phyloP scores from a whole-genome alignment of 2,329 filamentous ascomycete species.

The Ceratocystis ficicola region DNA sequence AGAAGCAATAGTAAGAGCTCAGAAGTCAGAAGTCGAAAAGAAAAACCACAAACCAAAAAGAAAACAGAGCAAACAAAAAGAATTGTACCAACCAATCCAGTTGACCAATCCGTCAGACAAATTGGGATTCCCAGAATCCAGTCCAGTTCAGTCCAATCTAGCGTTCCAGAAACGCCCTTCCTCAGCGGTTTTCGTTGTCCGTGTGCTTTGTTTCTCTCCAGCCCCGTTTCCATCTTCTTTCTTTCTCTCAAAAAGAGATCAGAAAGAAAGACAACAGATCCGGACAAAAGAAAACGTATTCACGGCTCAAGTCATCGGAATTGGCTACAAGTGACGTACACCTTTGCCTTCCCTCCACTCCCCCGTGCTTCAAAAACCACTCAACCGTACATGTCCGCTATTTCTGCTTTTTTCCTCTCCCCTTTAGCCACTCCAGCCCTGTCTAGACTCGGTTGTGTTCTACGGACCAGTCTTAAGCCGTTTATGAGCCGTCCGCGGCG shows the following conservation, averaged over 20 bases:
- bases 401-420: background rate
- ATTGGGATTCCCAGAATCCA: background rate
- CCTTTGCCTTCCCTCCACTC: background rate
- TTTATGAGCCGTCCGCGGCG: slow-evolving; percentile 38
- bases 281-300: background rate
- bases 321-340: background rate
- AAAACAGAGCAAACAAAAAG: background rate
- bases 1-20: background rate
- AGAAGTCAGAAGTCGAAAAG: too few relatives aligned
- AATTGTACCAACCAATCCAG: background rate
- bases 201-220: background rate
- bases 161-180: too few relatives aligned
- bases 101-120: background rate
- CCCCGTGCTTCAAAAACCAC: too few relatives aligned
- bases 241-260: background rate
- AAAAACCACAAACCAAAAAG: background rate
- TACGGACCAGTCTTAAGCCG: slow-evolving; percentile 18
- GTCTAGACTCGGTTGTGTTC: background rate
- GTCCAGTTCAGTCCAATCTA: background rate
- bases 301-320: too few relatives aligned
- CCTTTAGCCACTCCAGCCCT: background rate
- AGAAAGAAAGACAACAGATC: background rate
- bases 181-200: background rate
- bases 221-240: background rate
- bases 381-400: too few relatives aligned